Evolutionary conservation across 352 stramenopile species (phyloP).

Genomic region (Globisporangium lucens): DNA sequence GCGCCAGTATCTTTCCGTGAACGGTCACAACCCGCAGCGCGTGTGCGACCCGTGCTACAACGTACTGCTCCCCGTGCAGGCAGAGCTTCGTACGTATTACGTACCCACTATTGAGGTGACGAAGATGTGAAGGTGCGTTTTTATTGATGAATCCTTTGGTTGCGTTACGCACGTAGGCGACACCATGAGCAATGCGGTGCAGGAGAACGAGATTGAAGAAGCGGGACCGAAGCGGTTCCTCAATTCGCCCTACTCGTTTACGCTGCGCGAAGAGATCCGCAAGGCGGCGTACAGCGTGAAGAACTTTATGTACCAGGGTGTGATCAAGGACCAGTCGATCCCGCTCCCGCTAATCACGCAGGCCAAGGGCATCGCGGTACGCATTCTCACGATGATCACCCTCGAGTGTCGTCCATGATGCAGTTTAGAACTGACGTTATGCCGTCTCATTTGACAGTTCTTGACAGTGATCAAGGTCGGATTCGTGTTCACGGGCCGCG

Average conservation of each 20-base stretch:
- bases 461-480: slow-evolving; percentile 91
- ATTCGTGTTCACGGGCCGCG: slow-evolving; percentile 80
- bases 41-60: slow-evolving; percentile 79
- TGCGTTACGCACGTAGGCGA: slow-evolving; percentile 26
- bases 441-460: slow-evolving; percentile 47
- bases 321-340: slow-evolving; percentile 90
- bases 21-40: slow-evolving; percentile 79
- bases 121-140: background rate
- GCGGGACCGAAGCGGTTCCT: slow-evolving; percentile 66
- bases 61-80: slow-evolving; percentile 54
- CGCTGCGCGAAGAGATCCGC: slow-evolving; percentile 88
- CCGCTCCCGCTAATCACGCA: slow-evolving; percentile 83
- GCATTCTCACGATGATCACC: background rate
- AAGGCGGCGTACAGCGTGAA: slow-evolving; percentile 93
- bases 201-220: slow-evolving; percentile 67
- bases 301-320: slow-evolving; percentile 88
- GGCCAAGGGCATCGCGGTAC: slow-evolving; percentile 87
- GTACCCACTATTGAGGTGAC: background rate
- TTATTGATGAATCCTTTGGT: background rate
- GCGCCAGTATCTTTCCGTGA: slow-evolving; percentile 74
- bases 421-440: background rate
- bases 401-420: background rate
- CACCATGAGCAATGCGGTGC: slow-evolving; percentile 81
- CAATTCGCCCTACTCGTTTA: slow-evolving; percentile 87
- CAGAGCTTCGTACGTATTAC: slow-evolving; percentile 50